Conservation (phyloP, 2,329 filamentous ascomycete genomes). For the Xylariaceae sp. region DNA sequence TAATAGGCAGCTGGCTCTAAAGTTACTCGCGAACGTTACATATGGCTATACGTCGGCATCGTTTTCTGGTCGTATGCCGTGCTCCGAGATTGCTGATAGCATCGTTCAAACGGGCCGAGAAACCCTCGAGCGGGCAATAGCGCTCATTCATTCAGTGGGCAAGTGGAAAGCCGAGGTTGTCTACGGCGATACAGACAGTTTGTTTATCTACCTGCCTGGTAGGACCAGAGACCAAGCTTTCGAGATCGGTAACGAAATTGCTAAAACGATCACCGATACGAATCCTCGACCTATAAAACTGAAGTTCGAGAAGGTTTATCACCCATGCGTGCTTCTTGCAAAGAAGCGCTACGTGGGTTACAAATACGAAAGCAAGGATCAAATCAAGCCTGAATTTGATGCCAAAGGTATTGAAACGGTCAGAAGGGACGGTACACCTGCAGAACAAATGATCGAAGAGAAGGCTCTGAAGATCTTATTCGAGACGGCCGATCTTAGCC, state of each 20-base stretch:
- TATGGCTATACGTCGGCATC: constrained; percentile 97
- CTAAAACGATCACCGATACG: constrained; percentile 77
- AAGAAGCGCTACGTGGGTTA: constrained; percentile 99
- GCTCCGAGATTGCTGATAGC: constrained; percentile 94
- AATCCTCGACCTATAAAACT: constrained; percentile 92
- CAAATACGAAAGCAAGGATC: constrained; percentile 79
- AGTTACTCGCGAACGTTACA: constrained; percentile 96
- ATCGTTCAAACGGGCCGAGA: constrained; percentile 96
- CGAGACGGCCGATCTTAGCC: constrained; percentile 79
- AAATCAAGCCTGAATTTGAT: constrained; percentile 82
- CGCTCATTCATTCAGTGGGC: constrained; percentile 81
- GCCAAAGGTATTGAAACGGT: constrained; percentile 99
- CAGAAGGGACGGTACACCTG: constrained; percentile 86
- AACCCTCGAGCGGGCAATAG: constrained; percentile 89
- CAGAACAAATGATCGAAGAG: constrained; percentile 95
- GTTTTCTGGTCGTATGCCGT: constrained; percentile 96
- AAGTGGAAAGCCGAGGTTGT: constrained; percentile 95
- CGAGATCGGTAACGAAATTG: constrained; percentile 86
- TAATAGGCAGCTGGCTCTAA: constrained; percentile 88
- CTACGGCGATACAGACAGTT: constrained; percentile 93
- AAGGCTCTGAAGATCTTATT: constrained; percentile 86
- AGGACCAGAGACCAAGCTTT: constrained; percentile 86
- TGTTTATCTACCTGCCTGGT: constrained; percentile 87
- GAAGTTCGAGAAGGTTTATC: constrained; percentile 98
- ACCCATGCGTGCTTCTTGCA: constrained; percentile 86